Percentiles rank a stretch among this genome's conserved stretches.
Evolutionary conservation across 2,329 filamentous ascomycete genomes (phyloP).

Genomic region (Fusarium denticulatum): DNA sequence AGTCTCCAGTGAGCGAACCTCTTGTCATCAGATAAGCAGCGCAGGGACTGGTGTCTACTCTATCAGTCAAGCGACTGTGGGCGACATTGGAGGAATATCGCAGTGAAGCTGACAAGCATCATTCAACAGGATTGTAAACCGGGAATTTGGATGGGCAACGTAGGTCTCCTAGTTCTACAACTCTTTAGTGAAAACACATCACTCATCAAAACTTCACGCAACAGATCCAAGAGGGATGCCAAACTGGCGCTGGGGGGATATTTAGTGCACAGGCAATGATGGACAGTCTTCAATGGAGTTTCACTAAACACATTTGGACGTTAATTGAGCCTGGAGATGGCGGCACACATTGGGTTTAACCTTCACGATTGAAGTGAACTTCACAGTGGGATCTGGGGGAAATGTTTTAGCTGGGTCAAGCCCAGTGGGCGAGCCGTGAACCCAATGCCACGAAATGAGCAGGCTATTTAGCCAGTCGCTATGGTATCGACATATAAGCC

Average conservation of each 20-base stretch:
- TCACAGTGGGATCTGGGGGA: background rate
- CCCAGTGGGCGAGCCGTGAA: background rate
- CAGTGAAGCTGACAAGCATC: too few species aligned
- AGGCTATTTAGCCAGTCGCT: background rate
- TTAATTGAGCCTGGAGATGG: slow-evolving; percentile 12
- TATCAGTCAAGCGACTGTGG: too few species aligned
- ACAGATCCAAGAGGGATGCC: background rate
- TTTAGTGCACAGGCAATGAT: slow-evolving; percentile 8
- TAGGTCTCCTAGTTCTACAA: background rate
- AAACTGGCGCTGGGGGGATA: background rate
- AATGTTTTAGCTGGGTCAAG: background rate
- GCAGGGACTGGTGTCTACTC: too few species aligned
- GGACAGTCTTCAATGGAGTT: background rate
- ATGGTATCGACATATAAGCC: background rate
- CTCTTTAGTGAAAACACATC: background rate
- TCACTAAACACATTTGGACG: background rate
- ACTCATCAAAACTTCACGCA: background rate
- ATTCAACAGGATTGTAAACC: too few species aligned
- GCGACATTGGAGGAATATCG: too few species aligned
- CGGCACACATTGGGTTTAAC: background rate
- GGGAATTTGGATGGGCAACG: too few species aligned
- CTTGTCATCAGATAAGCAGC: too few species aligned
- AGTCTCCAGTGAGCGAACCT: too few species aligned
- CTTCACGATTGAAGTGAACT: background rate
- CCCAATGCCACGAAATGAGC: background rate